Conservation (phyloP, 2,329 filamentous ascomycete species). For the Arthrobotrys pseudoclavata region DNA sequence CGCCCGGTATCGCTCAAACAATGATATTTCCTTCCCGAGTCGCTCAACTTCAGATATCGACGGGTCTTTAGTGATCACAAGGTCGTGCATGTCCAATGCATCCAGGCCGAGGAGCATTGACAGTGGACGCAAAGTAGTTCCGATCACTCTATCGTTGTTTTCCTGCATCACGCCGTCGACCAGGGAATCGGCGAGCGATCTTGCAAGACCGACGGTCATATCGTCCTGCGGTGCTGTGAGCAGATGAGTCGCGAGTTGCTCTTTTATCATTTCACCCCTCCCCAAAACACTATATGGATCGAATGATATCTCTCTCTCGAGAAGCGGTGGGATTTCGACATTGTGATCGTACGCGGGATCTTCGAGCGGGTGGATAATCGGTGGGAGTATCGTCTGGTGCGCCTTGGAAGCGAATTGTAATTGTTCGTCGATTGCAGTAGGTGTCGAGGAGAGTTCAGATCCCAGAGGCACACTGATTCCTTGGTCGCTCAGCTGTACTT, state of each 20-base stretch:
- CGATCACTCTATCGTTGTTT: conserved; percentile 27
- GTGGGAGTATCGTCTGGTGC: conserved; percentile 52
- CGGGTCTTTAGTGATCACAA: conserved; percentile 45
- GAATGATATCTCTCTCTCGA: conserved; percentile 44
- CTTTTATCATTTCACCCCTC: conserved; percentile 46
- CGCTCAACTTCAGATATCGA: conserved; percentile 48
- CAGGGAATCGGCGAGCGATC: conserved; percentile 43
- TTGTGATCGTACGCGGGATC: conserved; percentile 52
- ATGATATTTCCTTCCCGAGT: conserved; percentile 45
- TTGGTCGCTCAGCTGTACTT: conserved; percentile 47
- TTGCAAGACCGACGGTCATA: conserved; percentile 28
- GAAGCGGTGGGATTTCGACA: conserved; percentile 52
- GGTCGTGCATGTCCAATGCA: conserved; percentile 52
- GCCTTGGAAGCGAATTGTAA: conserved; percentile 47
- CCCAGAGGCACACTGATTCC: conserved; percentile 44
- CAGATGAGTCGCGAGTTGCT: conserved; percentile 43
- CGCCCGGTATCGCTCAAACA: conserved; percentile 49
- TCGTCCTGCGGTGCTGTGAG: conserved; percentile 31
- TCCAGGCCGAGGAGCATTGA: conserved; percentile 48
- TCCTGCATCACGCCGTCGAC: conserved; percentile 39
- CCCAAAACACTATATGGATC: conserved; percentile 41
- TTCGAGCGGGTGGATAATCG: conserved; percentile 50
- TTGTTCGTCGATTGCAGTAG: conserved; percentile 56
- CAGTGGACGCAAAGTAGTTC: conserved; percentile 31
- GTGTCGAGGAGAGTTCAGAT: conserved; percentile 34